These are phyloP conservation scores for Albizia julibrissin DNA, from an alignment of 306 rosid genomes.

Conservation along the genomic window DNA sequence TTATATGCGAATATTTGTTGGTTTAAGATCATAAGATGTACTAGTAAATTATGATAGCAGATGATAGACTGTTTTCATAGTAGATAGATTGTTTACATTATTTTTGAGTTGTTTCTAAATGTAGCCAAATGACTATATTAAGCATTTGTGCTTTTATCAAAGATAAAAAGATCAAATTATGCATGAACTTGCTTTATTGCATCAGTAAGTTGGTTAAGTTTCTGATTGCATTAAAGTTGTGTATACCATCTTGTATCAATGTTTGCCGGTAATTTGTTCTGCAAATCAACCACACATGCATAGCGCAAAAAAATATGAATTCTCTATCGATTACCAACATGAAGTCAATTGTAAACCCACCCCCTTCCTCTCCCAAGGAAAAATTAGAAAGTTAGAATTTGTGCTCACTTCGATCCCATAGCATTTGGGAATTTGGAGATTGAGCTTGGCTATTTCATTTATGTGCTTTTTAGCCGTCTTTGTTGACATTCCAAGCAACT, in stretches of 20 bases:
- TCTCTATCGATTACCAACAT: not conserved
- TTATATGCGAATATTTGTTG: constrained; percentile 10
- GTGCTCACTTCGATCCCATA: not conserved
- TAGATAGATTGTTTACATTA: not conserved
- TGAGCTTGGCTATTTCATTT: not conserved
- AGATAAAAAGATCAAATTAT: constrained; percentile 19
- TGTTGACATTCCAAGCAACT: not conserved
- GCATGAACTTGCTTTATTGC: not conserved
- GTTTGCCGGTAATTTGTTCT: not conserved
- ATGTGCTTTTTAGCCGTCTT: not conserved
- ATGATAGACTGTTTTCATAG: not conserved
- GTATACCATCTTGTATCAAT: not conserved
- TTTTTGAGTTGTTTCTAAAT: not conserved
- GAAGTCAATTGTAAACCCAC: not conserved
- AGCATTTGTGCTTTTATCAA: constrained; percentile 12
- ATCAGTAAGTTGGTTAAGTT: not conserved
- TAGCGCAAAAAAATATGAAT: not conserved
- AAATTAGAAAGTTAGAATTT: not conserved
- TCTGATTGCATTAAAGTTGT: constrained; percentile 7
- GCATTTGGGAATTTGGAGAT: not conserved
- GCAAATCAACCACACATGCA: not conserved
- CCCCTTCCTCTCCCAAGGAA: not conserved
- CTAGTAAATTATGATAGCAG: not conserved
- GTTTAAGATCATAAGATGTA: not conserved
- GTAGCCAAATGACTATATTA: constrained; percentile 13